A percentile compares a stretch with the other conserved stretches of the same genome.
Evolutionary conservation across 768 basidiomycete genomes (phyloP).

Genomic region (Trametes cinnabarina): DNA sequence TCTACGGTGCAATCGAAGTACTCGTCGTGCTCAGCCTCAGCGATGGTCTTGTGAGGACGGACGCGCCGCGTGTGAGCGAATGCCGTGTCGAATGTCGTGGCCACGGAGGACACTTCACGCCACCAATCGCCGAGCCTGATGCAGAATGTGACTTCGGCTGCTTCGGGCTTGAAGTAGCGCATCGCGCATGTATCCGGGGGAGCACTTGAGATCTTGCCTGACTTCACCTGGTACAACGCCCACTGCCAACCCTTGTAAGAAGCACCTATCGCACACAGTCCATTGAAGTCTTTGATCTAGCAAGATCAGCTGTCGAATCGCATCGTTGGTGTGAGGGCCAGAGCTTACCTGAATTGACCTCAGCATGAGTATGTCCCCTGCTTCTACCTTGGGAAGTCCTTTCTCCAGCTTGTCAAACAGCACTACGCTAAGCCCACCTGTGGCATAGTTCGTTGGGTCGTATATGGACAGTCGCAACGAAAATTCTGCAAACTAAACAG

Average conservation of each 20-base stretch:
- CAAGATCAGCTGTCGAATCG: not conserved
- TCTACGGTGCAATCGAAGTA: conserved; percentile 39
- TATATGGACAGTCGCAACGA: conserved; percentile 43
- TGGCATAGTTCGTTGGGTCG: conserved; percentile 50
- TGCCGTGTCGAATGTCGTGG: not conserved
- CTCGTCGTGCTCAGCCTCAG: conserved; percentile 22
- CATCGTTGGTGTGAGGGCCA: no score
- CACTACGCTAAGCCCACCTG: conserved; percentile 38
- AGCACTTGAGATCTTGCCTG: conserved; percentile 35
- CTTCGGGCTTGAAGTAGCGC: conserved; percentile 17
- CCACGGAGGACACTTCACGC: conserved; percentile 17
- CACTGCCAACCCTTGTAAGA: conserved; percentile 49
- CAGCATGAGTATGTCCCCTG: conserved; percentile 43
- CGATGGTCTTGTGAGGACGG: conserved; percentile 22
- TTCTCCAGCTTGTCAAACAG: conserved; percentile 51
- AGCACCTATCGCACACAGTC: conserved; percentile 40
- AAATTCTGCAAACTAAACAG: conserved; percentile 40
- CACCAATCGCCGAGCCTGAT: conserved; percentile 30
- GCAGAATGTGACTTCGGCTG: conserved; percentile 23
- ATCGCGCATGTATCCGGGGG: not conserved
- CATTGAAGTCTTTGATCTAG: conserved; percentile 37
- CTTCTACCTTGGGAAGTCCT: conserved; percentile 49
- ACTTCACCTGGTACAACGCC: conserved; percentile 49
- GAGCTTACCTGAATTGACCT: conserved; percentile 17
- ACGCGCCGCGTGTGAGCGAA: not conserved